These are phyloP conservation scores for Roridomyces roridus DNA, from an alignment of 768 basidiomycete species.

Conservation along the genomic window DNA sequence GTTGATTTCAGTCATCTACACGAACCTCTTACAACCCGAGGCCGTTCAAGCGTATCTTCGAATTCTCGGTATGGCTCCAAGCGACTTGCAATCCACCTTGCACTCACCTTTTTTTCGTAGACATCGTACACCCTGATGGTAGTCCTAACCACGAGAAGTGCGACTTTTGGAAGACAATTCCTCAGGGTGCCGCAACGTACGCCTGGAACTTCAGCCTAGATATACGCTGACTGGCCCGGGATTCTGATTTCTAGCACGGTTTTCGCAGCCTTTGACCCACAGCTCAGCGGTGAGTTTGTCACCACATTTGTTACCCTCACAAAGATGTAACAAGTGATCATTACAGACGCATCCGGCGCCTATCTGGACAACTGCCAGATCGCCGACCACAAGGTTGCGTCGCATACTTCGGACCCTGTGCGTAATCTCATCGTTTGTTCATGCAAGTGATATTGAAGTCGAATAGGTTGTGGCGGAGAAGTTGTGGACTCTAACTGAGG, in stretches of 20 bases:
- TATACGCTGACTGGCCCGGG: not conserved
- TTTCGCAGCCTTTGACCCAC: constrained; percentile 8
- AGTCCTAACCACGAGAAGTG: not conserved
- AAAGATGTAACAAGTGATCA: too few relatives aligned
- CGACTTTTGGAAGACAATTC: constrained; percentile 14
- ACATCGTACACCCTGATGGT: not conserved
- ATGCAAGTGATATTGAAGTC: not conserved
- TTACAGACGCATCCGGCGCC: not conserved
- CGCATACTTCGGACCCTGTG: constrained; percentile 2
- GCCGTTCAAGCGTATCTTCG: too few relatives aligned
- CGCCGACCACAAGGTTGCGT: not conserved
- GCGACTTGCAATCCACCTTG: too few relatives aligned
- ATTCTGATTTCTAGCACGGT: not conserved
- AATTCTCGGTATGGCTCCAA: too few relatives aligned
- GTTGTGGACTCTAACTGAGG: constrained; percentile 10
- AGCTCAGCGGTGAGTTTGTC: too few relatives aligned
- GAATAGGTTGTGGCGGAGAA: constrained; percentile 1
- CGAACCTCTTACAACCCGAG: constrained; percentile 10
- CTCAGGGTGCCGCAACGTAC: constrained; percentile 13
- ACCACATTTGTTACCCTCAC: too few relatives aligned
- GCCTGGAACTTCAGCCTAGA: not conserved
- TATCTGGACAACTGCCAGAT: not conserved
- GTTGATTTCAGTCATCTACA: constrained; percentile 3
- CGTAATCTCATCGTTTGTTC: not conserved
- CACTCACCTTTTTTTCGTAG: not conserved